Evolutionary conservation across 2,329 filamentous ascomycete genomes (phyloP).

Genomic region (Akanthomyces uredinophilus): DNA sequence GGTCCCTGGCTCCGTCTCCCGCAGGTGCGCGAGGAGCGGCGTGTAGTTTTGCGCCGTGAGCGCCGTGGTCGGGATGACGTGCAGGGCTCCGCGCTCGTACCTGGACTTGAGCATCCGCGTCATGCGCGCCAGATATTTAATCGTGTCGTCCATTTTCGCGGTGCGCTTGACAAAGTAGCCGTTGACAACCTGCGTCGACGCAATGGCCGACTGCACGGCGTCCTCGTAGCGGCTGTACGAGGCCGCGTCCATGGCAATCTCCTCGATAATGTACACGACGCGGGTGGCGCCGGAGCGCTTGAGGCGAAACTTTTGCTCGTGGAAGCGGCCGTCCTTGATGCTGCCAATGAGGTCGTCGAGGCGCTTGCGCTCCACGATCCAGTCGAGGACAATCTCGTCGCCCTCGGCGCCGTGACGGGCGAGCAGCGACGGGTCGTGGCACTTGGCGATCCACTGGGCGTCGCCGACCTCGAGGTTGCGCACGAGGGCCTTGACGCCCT

Average conservation of each 20-base stretch:
- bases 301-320: slow-evolving; percentile 79
- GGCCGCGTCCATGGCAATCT: slow-evolving; percentile 57
- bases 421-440: slow-evolving; percentile 54
- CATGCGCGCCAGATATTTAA: slow-evolving; percentile 68
- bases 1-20: slow-evolving; percentile 42
- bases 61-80: slow-evolving; percentile 61
- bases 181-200: slow-evolving; percentile 71
- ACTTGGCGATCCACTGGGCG: slow-evolving; percentile 73
- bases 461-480: slow-evolving; percentile 69
- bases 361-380: slow-evolving; percentile 75
- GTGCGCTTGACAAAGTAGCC: slow-evolving; percentile 77
- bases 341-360: slow-evolving; percentile 74
- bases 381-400: slow-evolving; percentile 70
- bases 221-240: slow-evolving; percentile 56
- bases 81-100: slow-evolving; percentile 55
- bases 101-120: slow-evolving; percentile 61
- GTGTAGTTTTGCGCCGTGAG: slow-evolving; percentile 62
- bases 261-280: slow-evolving; percentile 74
- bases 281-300: slow-evolving; percentile 67
- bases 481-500: slow-evolving; percentile 60
- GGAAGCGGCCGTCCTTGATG: slow-evolving; percentile 77
- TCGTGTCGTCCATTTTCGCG: slow-evolving; percentile 69
- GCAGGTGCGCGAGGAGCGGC: slow-evolving; percentile 55
- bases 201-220: slow-evolving; percentile 66
- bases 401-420: slow-evolving; percentile 54